These are phyloP conservation scores for Septoria petroselini DNA, from an alignment of 2,329 filamentous ascomycete species.

Conservation along the genomic window DNA sequence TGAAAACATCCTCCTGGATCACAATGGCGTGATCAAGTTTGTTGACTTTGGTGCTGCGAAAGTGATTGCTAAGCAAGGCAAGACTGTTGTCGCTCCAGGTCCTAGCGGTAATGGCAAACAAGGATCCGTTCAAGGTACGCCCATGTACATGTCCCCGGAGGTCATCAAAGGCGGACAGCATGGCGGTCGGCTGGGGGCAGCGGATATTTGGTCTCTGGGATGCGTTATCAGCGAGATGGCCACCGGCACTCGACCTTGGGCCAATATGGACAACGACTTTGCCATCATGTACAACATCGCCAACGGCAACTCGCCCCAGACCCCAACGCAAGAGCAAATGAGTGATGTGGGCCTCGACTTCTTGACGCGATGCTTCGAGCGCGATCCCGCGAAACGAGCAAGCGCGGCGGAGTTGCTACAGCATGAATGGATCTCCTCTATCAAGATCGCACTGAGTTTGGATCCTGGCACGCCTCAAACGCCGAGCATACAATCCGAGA, in stretches of 20 bases:
- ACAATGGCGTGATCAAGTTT: slow-evolving; percentile 98
- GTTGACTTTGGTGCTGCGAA: slow-evolving; percentile 98
- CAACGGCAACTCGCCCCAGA: slow-evolving; percentile 85
- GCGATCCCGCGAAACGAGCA: slow-evolving; percentile 74
- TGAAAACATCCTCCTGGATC: slow-evolving; percentile 92
- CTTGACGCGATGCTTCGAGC: slow-evolving; percentile 77
- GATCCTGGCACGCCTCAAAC: slow-evolving; percentile 49
- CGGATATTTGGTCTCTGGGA: slow-evolving; percentile 94
- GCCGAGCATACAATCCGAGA: slow-evolving; percentile 28
- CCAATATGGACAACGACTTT: slow-evolving; percentile 96
- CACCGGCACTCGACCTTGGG: slow-evolving; percentile 90
- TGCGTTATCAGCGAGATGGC: slow-evolving; percentile 98
- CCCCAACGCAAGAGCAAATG: slow-evolving; percentile 79
- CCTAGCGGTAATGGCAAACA: slow-evolving; percentile 38
- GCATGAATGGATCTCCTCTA: slow-evolving; percentile 76
- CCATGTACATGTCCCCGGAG: slow-evolving; percentile 99
- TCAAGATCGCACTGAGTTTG: slow-evolving; percentile 47
- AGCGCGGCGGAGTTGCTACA: slow-evolving; percentile 86
- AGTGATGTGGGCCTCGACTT: slow-evolving; percentile 85
- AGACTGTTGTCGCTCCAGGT: slow-evolving; percentile 66
- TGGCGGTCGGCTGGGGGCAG: slow-evolving; percentile 74
- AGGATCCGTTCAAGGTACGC: slow-evolving; percentile 94
- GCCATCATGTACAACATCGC: slow-evolving; percentile 99
- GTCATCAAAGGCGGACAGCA: slow-evolving; percentile 89
- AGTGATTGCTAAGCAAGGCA: slow-evolving; percentile 89